Evolutionary conservation across 2,329 filamentous ascomycete genomes (phyloP), one percentile per base, ranked within the genome.

Genomic region (Nigrospora sphaerica): DNA sequence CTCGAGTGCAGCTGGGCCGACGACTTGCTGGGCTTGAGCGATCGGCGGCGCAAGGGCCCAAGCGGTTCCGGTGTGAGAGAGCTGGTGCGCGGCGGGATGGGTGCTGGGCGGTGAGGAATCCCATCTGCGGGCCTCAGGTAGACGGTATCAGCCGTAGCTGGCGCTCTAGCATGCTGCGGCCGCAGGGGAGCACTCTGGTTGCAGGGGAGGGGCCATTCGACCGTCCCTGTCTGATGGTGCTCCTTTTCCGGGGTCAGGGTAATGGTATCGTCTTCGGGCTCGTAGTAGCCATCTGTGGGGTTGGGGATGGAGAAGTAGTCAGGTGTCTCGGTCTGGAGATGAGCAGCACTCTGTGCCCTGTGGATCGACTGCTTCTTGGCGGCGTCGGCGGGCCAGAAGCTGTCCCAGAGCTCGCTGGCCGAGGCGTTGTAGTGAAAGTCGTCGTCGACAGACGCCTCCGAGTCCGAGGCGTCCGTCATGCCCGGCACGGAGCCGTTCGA

Each of bases 381-480:
- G 14, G 33, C 34, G 33, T 46, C 54, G 9, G 55, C 53, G 11
- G 52, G 62, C 74, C 73, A 77, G 55, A 77, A 79, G 45, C 63
- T 72, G 54, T 78, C 71, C 74, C 75, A 79, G 3, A 76, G 57
- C 53, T 74, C 68, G 23, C 66, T 58, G 6, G 66, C 64, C 32
- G 72, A 66, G 17, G 66, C 57, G 46, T 72, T 69, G 50, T 75
- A 72, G 49, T 73, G 69, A 46, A 69, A 68, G 52, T 78, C 74
- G 37, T 77, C 75, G 17, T 79, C 75, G 32, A 63, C 53, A 6
- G 75, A 78, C 16, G 62, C 57, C 44, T 78, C 75, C 5, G 74
- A 77, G 52, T 76, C 74, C 7, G 68, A 69, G 53, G 77, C 71
- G 51, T 78, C 74, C 14, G 75, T 67, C 57, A 78, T 66, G 28